Evolutionary conservation across 2,329 filamentous ascomycete species (phyloP).

Genomic region (Colletotrichum tamarilloi): DNA sequence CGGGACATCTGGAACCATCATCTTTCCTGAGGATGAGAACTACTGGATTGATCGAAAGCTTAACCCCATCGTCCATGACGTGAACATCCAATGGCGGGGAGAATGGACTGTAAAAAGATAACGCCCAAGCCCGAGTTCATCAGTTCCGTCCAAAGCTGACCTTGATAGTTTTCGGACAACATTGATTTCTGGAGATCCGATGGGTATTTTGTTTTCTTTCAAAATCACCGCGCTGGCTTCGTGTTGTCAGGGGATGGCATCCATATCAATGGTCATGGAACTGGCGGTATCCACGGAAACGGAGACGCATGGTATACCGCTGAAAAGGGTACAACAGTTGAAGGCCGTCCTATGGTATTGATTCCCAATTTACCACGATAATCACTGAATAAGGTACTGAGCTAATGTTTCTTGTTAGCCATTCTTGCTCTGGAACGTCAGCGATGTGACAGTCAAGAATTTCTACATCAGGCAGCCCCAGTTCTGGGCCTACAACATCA

Average conservation of each 20-base stretch:
- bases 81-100: not conserved
- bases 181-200: not conserved
- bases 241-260: not conserved
- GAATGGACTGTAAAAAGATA: not conserved
- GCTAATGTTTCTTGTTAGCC: not conserved
- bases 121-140: too few species aligned
- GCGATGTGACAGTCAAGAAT: not conserved
- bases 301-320: not conserved
- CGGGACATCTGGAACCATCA: not conserved
- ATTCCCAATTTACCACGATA: not conserved
- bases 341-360: not conserved
- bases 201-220: not conserved
- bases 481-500: not conserved
- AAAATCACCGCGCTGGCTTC: not conserved
- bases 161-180: not conserved
- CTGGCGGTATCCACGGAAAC: not conserved
- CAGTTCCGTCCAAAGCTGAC: too few species aligned
- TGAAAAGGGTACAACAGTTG: not conserved
- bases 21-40: not conserved
- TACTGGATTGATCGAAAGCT: not conserved
- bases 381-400: not conserved
- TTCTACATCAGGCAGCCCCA: not conserved
- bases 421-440: not conserved
- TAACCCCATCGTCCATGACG: not conserved
- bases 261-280: not conserved